phyloP scores from a whole-genome alignment of 495 filamentous ascomycete species.

The Aspergillus leporis region DNA sequence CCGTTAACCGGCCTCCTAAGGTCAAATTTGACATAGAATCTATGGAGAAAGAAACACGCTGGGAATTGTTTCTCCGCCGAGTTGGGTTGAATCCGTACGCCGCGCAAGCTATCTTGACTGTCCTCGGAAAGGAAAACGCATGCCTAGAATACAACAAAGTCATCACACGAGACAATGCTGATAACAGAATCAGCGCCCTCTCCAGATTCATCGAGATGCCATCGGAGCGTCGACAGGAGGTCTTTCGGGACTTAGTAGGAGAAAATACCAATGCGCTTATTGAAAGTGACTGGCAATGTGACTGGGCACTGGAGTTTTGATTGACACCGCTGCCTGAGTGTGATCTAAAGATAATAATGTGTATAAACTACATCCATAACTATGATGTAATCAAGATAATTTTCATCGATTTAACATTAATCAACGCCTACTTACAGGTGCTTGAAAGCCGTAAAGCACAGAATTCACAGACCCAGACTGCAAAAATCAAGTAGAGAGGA shows the following conservation, averaged over 20 bases:
- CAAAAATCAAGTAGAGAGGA: conserved; percentile 31
- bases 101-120: conserved; percentile 65
- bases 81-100: conserved; percentile 80
- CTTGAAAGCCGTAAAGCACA: too few relatives aligned
- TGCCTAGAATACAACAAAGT: not conserved
- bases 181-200: conserved; percentile 3
- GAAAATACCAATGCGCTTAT: conserved; percentile 45
- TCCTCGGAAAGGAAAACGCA: not conserved
- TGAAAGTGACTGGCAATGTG: conserved; percentile 32
- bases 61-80: conserved; percentile 74
- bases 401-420: not conserved
- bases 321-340: not conserved
- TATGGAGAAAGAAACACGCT: conserved; percentile 55
- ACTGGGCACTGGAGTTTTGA: conserved; percentile 28
- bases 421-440: too few relatives aligned
- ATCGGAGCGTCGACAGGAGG: conserved; percentile 27
- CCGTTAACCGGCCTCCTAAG: conserved; percentile 14
- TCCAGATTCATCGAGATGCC: conserved; percentile 27
- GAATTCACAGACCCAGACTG: not conserved
- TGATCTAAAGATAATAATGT: not conserved
- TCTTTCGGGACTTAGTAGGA: conserved; percentile 52
- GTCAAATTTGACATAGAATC: conserved; percentile 9
- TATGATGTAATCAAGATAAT: not conserved
- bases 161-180: not conserved
- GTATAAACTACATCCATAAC: not conserved